A percentile compares a stretch with the other conserved stretches of the same genome.
Evolutionary conservation across 1,284 basidiomycete genomes (phyloP).

Genomic region (Cutaneotrichosporon sp.): DNA sequence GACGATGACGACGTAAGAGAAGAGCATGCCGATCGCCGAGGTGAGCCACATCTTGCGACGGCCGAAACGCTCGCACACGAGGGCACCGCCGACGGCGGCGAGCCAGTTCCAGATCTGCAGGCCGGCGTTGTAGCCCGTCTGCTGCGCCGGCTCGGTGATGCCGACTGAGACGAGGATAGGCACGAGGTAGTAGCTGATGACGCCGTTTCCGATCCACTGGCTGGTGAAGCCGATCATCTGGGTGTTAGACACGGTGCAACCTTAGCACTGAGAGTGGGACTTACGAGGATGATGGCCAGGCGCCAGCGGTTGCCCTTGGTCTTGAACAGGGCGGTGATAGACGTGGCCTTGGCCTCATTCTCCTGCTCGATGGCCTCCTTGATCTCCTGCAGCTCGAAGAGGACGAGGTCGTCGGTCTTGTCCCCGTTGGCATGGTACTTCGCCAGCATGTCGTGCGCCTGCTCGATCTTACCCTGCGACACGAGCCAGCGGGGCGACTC

Average conservation of each 20-base stretch:
- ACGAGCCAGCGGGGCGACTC: conserved; percentile 49
- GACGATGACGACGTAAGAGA: conserved; percentile 26
- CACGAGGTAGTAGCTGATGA: conserved; percentile 16
- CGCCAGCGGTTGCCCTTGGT: conserved; percentile 54
- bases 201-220: conserved; percentile 20
- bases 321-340: conserved; percentile 26
- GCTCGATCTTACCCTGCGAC: no score
- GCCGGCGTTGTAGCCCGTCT: conserved; percentile 25
- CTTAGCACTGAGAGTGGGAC: no score
- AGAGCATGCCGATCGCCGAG: conserved; percentile 21
- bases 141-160: conserved; percentile 18
- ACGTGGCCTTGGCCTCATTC: conserved; percentile 25
- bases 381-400: conserved; percentile 30
- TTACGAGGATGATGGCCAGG: conserved; percentile 56
- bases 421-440: no score
- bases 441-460: no score
- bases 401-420: conserved; percentile 28
- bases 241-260: no score
- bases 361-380: conserved; percentile 58
- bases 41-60: conserved; percentile 28
- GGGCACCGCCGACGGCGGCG: conserved; percentile 22
- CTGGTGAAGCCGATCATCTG: conserved; percentile 57
- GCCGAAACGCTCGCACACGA: conserved; percentile 29
- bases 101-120: conserved; percentile 28
- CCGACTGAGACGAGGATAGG: conserved; percentile 21